phyloP scores from a whole-genome alignment of 441 rosid genomes.

The Euphorbia celastroides region DNA sequence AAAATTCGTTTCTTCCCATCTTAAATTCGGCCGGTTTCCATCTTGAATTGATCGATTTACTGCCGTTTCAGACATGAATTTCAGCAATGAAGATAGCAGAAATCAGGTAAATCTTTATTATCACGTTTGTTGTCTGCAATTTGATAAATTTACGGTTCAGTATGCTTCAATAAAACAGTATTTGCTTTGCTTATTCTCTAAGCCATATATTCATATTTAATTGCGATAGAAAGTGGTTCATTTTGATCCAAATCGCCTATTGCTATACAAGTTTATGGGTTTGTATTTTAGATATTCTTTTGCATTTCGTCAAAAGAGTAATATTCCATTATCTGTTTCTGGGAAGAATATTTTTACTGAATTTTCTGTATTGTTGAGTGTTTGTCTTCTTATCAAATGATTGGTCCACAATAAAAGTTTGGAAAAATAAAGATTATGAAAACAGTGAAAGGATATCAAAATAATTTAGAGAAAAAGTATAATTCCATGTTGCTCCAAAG shows the following conservation, averaged over 20 bases:
- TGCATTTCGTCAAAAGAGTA: not conserved
- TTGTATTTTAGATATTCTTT: too few species aligned
- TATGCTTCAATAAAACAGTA: not conserved
- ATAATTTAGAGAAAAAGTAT: constrained; percentile 1
- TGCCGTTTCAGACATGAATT: not conserved
- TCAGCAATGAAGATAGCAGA: not conserved
- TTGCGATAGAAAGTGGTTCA: too few species aligned
- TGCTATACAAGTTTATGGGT: too few species aligned
- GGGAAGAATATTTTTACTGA: not conserved
- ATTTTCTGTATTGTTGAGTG: not conserved
- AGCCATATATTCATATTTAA: too few species aligned
- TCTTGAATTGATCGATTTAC: not conserved
- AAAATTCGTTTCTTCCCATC: not conserved
- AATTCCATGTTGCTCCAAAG: constrained; percentile 24
- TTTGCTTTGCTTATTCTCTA: not conserved
- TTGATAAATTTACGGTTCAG: not conserved
- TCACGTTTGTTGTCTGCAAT: not conserved
- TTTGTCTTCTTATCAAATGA: not conserved
- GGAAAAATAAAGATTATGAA: not conserved
- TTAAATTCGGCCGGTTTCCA: not conserved
- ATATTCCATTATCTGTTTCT: constrained; percentile 12
- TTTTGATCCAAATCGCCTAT: too few species aligned
- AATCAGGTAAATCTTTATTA: not conserved
- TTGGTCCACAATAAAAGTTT: constrained; percentile 1
- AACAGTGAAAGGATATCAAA: not conserved